Percentiles rank a stretch among this genome's conserved stretches.
These are phyloP conservation scores for Aspergillus sparsus DNA, from an alignment of 495 filamentous ascomycete genomes.

Conservation along the genomic window DNA sequence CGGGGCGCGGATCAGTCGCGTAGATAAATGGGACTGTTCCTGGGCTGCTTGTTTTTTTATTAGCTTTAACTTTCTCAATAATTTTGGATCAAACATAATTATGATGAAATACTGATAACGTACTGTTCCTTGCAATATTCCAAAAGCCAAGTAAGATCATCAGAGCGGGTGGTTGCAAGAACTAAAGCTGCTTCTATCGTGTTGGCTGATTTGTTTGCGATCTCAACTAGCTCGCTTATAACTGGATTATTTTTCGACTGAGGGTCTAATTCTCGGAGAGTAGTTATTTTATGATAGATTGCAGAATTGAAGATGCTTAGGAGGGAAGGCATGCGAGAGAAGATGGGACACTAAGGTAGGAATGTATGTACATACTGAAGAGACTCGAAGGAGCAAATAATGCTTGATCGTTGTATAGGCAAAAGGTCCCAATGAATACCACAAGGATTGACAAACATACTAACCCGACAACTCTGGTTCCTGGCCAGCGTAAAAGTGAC, in stretches of 20 bases:
- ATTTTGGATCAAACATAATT: too few relatives aligned
- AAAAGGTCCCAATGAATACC: slow-evolving; percentile 15
- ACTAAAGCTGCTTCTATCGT: slow-evolving; percentile 26
- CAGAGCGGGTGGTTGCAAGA: slow-evolving; percentile 28
- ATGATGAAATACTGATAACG: not conserved
- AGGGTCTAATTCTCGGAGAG: not conserved
- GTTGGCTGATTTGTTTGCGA: slow-evolving; percentile 22
- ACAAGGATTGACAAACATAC: slow-evolving; percentile 25
- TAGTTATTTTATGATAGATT: too few relatives aligned
- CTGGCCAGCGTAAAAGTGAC: slow-evolving; percentile 28
- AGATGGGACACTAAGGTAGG: too few relatives aligned
- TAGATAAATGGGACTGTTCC: slow-evolving; percentile 41
- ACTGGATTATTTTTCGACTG: slow-evolving; percentile 20
- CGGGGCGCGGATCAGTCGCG: slow-evolving; percentile 34
- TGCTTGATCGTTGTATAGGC: slow-evolving; percentile 15
- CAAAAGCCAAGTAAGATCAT: slow-evolving; percentile 33
- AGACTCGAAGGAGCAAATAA: slow-evolving; percentile 1
- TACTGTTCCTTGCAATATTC: slow-evolving; percentile 32
- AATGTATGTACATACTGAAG: not conserved
- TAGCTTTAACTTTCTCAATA: not conserved
- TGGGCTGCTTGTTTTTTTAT: slow-evolving; percentile 11
- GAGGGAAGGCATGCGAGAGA: not conserved
- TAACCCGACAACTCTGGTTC: slow-evolving; percentile 20
- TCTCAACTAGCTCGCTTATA: slow-evolving; percentile 22
- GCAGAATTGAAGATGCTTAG: not conserved